Evolutionary conservation across 345 rosid genomes (phyloP), one percentile per base, ranked within the genome.

Genomic region (Kernera saxatilis): DNA sequence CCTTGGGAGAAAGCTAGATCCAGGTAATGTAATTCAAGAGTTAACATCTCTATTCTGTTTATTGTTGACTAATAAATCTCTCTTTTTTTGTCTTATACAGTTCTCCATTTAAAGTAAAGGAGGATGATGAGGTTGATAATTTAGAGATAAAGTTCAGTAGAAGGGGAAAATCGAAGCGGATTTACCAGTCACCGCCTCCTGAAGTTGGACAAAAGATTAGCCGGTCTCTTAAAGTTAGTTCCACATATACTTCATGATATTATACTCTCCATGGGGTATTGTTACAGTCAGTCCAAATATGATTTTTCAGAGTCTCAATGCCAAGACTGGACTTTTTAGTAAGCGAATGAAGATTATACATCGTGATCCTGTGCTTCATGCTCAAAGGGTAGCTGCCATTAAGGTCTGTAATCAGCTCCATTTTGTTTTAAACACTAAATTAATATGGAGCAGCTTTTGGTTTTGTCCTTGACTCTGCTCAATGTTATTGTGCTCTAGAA

Each of bases 1-100:
- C 97, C 97, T 39, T 90, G 98, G 98, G 98, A 93, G 83, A 88
- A 85, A 72, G 98, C 97, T 52, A 89, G 84, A 61, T 93, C 94
- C 27, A 84, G 81, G 98, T 93, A 83, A 71, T 36, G 14, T 78
- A 37, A 50, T 71, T 56, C 19, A 22, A 29, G 60, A 33, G 26
- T 13, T 41, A 6, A 41, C 13, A 10, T 64, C 39, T 44, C 45
- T 44, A 1, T 39, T 64, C 39, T 57, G 27, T 37, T 49, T 6
- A 30, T 13, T 56, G 41, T 29, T 57, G 41, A 1, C 23, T 64
- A n/a, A 46, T 30, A 27, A 11, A 54, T 13, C 26, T 37, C 44
- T 1, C 0, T 1, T 23, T 40, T 14, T 32, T 12, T 8, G 11
- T 30, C 15, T 44, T 57, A 4, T 23, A 39, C 80, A 87, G 96